Conservation (phyloP, 2,329 filamentous ascomycete species). For the Trichoderma sp. region DNA sequence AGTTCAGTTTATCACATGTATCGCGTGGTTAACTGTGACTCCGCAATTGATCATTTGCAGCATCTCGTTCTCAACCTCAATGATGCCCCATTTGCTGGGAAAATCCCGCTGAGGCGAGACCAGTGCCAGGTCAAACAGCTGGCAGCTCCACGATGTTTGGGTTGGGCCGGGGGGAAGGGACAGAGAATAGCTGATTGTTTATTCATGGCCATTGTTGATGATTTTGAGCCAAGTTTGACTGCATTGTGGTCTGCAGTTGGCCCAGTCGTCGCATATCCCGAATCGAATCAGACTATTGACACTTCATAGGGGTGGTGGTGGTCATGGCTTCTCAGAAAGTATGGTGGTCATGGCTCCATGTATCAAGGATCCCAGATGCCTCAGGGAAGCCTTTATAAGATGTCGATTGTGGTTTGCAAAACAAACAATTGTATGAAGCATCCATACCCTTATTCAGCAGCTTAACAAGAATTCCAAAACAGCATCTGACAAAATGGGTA, state of each 20-base stretch:
- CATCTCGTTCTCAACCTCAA: not conserved
- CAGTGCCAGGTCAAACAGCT: not conserved
- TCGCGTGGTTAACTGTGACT: not conserved
- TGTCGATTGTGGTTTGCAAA: too few relatives aligned
- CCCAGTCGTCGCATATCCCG: not conserved
- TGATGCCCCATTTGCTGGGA: too few relatives aligned
- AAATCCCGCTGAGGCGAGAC: not conserved
- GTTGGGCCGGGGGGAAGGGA: not conserved
- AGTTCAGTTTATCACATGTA: not conserved
- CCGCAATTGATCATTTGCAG: not conserved
- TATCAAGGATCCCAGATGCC: not conserved
- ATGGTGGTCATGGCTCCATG: too few relatives aligned
- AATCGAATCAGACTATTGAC: not conserved
- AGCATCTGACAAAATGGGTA: conserved; percentile 1
- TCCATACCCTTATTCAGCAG: not conserved
- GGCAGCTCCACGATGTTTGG: not conserved
- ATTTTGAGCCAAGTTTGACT: not conserved
- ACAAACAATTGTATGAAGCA: not conserved
- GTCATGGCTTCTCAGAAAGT: too few relatives aligned
- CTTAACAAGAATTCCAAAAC: not conserved
- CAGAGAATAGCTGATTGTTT: not conserved
- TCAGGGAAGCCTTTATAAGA: not conserved
- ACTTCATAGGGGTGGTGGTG: not conserved
- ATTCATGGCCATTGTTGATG: not conserved
- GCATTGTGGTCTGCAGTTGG: not conserved